These are phyloP conservation scores for Corymbia calophylla DNA, from an alignment of 441 rosid genomes.

Conservation along the genomic window DNA sequence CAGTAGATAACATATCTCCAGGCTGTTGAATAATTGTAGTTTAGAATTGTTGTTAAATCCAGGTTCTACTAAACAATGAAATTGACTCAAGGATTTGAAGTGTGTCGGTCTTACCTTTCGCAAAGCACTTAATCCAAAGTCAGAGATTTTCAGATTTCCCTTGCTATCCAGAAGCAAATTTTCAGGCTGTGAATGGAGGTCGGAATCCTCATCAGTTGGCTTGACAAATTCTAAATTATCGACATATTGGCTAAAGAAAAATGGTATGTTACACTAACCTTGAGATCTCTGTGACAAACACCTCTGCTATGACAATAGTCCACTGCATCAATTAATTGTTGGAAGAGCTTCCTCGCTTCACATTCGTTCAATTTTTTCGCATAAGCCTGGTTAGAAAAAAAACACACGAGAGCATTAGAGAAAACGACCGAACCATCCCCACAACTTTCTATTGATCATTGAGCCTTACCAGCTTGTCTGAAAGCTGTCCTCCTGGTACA, in stretches of 20 bases:
- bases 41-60: slow-evolving; percentile 5
- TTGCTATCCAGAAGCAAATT: slow-evolving; percentile 64
- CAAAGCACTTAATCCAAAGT: slow-evolving; percentile 78
- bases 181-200: slow-evolving; percentile 50
- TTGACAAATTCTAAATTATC: not conserved
- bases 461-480: slow-evolving; percentile 65
- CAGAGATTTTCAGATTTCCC: slow-evolving; percentile 79
- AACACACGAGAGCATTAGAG: not conserved
- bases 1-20: slow-evolving; percentile 68
- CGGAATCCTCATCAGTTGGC: not conserved
- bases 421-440: not conserved
- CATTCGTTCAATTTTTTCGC: slow-evolving; percentile 44
- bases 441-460: not conserved
- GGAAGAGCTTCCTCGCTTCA: slow-evolving; percentile 76
- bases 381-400: slow-evolving; percentile 28
- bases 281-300: slow-evolving; percentile 84
- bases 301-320: slow-evolving; percentile 86
- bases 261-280: slow-evolving; percentile 30
- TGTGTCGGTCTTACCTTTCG: slow-evolving; percentile 34
- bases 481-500: slow-evolving; percentile 76
- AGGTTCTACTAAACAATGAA: not conserved
- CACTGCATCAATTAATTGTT: slow-evolving; percentile 80
- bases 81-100: not conserved
- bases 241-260: not conserved
- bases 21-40: slow-evolving; percentile 30